Evolutionary conservation across 2,329 filamentous ascomycete genomes (phyloP).

Genomic region (Septoria linicola): DNA sequence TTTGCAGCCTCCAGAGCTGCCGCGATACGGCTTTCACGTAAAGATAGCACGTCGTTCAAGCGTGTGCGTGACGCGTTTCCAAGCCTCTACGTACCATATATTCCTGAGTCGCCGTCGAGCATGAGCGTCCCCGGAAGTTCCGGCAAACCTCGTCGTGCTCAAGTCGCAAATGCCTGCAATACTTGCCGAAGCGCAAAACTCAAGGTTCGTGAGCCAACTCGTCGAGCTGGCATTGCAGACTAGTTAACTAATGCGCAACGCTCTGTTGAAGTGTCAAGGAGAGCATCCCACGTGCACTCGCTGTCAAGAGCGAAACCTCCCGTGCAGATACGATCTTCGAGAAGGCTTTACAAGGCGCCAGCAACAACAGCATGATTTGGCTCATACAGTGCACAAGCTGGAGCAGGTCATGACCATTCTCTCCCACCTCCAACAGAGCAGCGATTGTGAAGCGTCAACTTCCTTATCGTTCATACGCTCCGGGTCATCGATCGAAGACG

Average conservation of each 20-base stretch:
- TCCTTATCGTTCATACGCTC: slow-evolving; percentile 26
- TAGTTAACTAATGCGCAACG: not conserved
- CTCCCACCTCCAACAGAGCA: slow-evolving; percentile 19
- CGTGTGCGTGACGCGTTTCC: too few species aligned
- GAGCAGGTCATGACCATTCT: slow-evolving; percentile 17
- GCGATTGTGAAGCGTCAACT: slow-evolving; percentile 23
- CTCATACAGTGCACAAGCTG: slow-evolving; percentile 8
- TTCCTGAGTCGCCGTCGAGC: too few species aligned
- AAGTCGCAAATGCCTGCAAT: slow-evolving; percentile 18
- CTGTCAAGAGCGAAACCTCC: not conserved
- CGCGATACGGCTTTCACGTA: too few species aligned
- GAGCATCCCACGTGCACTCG: slow-evolving; percentile 19
- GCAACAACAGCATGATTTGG: slow-evolving; percentile 18
- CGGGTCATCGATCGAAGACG: slow-evolving; percentile 19
- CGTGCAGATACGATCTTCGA: slow-evolving; percentile 24
- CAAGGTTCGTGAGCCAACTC: slow-evolving; percentile 6
- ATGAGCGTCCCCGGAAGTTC: too few species aligned
- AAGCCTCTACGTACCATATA: too few species aligned
- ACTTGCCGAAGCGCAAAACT: slow-evolving; percentile 13
- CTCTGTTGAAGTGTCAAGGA: slow-evolving; percentile 14
- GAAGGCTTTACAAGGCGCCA: slow-evolving; percentile 26
- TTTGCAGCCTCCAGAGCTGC: too few species aligned
- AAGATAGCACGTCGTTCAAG: too few species aligned
- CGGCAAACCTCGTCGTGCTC: not conserved
- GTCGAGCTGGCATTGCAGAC: not conserved